Evolutionary conservation across 306 rosid genomes (phyloP), one percentile per base, ranked within the genome.

Genomic region (Astragalus glycyphyllos): DNA sequence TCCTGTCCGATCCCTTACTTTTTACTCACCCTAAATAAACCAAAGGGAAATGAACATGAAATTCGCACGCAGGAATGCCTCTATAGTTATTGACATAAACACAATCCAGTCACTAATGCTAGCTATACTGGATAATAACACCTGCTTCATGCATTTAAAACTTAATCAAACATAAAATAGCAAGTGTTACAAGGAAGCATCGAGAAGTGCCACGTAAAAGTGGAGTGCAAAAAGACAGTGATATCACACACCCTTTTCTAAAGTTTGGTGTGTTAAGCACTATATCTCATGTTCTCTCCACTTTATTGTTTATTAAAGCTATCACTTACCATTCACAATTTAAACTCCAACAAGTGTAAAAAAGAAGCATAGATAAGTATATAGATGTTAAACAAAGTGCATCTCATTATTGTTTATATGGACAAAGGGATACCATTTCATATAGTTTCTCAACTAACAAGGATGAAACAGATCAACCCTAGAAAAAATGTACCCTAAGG

Each of bases 391-490:
- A 62, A 61, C 44, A 63, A 70, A 65, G 63, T 20, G 32, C 23
- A 70, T 29, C 58, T 46, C 67, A 42, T 44, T 17, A 17, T 65
- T 74, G 67, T 75, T 69, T 71, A 7, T 16, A 8, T 7, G 29
- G 26, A 77, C 41, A 48, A 53, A 61, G 14, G 35, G 62, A 82
- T 31, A 59, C 42, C 65, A 70, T 31, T 83, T 73, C 53, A 63
- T 60, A 58, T 72, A 76, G 71, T 41, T 73, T 75, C 80, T 75
- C 80, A 79, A 66, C 31, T 47, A 65, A 71, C 64, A 68, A 57
- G 60, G 16, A 15, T 42, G 23, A 65, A 73, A 42, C 54, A 55
- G 23, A 69, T 47, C 38, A 76, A 60, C 62, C 38, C 20, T 57
- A 41, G 74, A 32, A 51, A 69, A 73, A 11, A 32, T 42, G 31